phyloP scores from a whole-genome alignment of 768 basidiomycete species.

The Leccinum rimulosum region DNA sequence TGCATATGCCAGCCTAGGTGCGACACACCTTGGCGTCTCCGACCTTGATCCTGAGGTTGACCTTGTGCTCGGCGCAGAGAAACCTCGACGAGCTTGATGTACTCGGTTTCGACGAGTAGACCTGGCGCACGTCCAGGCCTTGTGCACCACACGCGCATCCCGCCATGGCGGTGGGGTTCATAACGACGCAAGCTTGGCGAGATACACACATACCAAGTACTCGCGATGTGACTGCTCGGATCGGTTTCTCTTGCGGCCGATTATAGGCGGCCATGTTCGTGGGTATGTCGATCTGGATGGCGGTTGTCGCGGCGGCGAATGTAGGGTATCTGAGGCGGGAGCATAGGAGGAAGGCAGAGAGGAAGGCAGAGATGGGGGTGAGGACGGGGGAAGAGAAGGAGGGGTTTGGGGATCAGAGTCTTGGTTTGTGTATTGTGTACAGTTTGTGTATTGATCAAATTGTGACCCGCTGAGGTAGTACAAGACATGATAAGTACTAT shows the following conservation, averaged over 20 bases:
- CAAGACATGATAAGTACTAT: no score
- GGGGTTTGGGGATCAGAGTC: background rate
- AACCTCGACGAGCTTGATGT: slow-evolving; percentile 39
- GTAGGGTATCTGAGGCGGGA: background rate
- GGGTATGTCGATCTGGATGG: background rate
- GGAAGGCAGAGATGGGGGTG: background rate
- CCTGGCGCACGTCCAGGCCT: slow-evolving; percentile 96
- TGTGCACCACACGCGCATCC: background rate
- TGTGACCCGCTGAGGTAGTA: no score
- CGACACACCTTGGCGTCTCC: no score
- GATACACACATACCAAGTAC: background rate
- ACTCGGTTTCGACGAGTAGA: slow-evolving; percentile 98
- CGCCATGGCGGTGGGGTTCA: background rate
- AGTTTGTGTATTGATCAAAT: background rate
- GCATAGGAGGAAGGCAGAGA: background rate
- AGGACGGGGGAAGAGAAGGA: background rate
- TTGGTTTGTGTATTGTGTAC: background rate
- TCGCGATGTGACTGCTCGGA: background rate
- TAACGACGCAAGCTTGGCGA: background rate
- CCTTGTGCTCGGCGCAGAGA: no score
- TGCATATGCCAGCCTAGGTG: no score
- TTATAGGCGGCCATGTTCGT: background rate
- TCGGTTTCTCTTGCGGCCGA: background rate
- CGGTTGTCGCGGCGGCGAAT: background rate
- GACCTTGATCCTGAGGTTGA: no score